Base-by-base conservation (phyloP, 2,329 filamentous ascomycete species). In the Penicillium paneum region DNA sequence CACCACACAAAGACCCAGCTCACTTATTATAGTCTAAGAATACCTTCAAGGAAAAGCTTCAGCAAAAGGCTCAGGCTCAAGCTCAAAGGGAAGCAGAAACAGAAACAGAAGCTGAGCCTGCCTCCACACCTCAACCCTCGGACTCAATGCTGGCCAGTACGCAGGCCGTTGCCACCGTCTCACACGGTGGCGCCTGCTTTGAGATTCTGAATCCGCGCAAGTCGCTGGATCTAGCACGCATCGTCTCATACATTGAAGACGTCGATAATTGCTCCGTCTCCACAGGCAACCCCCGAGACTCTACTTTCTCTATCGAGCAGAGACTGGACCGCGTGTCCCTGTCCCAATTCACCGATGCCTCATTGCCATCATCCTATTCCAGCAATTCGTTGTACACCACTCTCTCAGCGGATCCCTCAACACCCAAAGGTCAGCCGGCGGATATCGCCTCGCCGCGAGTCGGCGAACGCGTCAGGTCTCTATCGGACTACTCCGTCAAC, bases 141-240 rank as follows among this genome's bases (percentile, higher is more conserved):
- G 65, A 70, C 45, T 64, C 67, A 31, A 64, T 66, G 46, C 52
- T 72, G 31, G 64, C 65, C 48, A 64, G 57, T 40, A 63, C 64
- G 38, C 60, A 63, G 53, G 55, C 64, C 50, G 56, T 58, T 28
- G 48, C 65, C 49, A 71, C 66, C 51, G 58, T 74, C 38, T 63
- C 65, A 29, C 66, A 72, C 52, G 65, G 71, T 43, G 71, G 71
- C 12, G 61, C 70, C 10, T 66, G 64, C 8, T 74, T 74, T 43
- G 71, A 74, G 32, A 74, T 74, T 17, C 51, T 74, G 17, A 74
- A 74, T 35, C 71, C 70, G 28, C 68, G 69, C 46, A 67, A 70
- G 47, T 73, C 71, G 10, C 56, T 73, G 17, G 65, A 69, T 45
- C 58, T 71, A n/a, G 63, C 68, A 12, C 64, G 68, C 17, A 72